Percentiles rank a stretch among this genome's conserved stretches.
Evolutionary conservation across 768 basidiomycete genomes (phyloP).

Genomic region (Mrakia hoshinonis): DNA sequence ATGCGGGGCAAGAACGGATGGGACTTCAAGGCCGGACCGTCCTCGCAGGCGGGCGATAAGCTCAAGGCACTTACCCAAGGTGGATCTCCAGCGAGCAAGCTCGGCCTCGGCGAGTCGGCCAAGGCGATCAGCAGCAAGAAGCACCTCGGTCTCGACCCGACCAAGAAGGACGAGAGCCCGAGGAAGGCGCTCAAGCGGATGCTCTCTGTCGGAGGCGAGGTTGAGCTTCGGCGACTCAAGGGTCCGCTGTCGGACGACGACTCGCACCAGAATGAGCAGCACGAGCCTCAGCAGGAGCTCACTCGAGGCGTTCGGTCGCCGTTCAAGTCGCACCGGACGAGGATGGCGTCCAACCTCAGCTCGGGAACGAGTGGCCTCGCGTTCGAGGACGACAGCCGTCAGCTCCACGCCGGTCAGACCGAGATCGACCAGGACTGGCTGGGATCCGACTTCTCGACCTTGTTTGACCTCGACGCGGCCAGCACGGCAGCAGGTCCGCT

Average conservation of each 20-base stretch:
- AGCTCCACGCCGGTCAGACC: neutral
- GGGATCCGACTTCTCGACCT: constrained; percentile 25
- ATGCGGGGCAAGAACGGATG: constrained; percentile 13
- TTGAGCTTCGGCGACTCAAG: constrained; percentile 17
- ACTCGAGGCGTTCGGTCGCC: constrained; percentile 3
- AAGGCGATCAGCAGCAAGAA: neutral
- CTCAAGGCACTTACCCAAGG: constrained; percentile 1
- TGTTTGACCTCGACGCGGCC: constrained; percentile 14
- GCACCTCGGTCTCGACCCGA: neutral
- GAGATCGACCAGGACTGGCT: constrained; percentile 19
- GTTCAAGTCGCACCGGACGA: neutral
- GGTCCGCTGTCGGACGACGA: constrained; percentile 27
- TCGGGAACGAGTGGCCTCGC: constrained; percentile 1
- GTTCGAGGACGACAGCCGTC: constrained; percentile 2
- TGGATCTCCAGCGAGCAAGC: neutral
- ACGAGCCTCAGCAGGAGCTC: neutral
- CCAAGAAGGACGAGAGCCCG: constrained; percentile 15
- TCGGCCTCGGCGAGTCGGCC: neutral
- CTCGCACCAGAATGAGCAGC: neutral
- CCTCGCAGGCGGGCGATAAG: constrained; percentile 1
- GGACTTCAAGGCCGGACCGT: neutral
- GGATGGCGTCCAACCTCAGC: constrained; percentile 9
- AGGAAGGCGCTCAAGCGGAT: constrained; percentile 25
- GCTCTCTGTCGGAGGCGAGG: constrained; percentile 20
- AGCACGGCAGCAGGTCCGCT: neutral